phyloP scores from a whole-genome alignment of 306 rosid genomes.

The Gynostemma pentaphyllum region DNA sequence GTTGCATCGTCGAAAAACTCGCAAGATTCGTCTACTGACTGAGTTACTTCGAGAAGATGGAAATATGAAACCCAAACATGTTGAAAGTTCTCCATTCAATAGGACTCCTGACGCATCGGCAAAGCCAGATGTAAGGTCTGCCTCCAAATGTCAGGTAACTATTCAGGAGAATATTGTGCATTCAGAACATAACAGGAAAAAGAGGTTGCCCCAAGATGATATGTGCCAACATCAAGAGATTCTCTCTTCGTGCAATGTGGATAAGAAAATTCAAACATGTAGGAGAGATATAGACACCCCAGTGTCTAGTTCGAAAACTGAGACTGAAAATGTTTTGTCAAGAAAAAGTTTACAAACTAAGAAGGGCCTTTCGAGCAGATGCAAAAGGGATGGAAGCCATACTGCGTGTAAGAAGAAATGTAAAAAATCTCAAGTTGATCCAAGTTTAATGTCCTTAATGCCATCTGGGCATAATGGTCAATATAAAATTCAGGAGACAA shows the following conservation, averaged over 20 bases:
- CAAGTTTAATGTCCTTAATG: slow-evolving; percentile 20
- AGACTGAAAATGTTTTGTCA: slow-evolving; percentile 27
- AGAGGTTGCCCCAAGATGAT: slow-evolving; percentile 44
- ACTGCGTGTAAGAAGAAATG: slow-evolving; percentile 42
- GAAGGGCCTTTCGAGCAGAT: slow-evolving; percentile 27
- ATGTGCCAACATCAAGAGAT: slow-evolving; percentile 22
- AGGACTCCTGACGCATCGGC: slow-evolving; percentile 27
- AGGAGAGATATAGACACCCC: slow-evolving; percentile 23
- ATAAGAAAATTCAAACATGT: slow-evolving; percentile 22
- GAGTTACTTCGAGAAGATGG: slow-evolving; percentile 56
- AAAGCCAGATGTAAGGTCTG: slow-evolving; percentile 16
- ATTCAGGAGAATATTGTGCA: slow-evolving; percentile 27
- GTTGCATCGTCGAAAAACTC: slow-evolving; percentile 49
- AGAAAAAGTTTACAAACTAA: slow-evolving; percentile 24
- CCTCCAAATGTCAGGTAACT: slow-evolving; percentile 33
- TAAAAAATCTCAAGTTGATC: slow-evolving; percentile 36
- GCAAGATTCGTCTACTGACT: slow-evolving; percentile 71
- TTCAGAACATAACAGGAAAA: slow-evolving; percentile 34
- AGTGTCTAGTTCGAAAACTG: slow-evolving; percentile 20
- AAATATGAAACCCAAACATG: slow-evolving; percentile 28
- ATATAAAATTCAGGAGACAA: slow-evolving; percentile 23
- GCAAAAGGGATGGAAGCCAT: slow-evolving; percentile 32
- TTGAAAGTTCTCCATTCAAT: slow-evolving; percentile 27
- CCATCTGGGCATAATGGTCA: slow-evolving; percentile 24
- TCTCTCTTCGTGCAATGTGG: slow-evolving; percentile 19